Base-by-base conservation (phyloP, 768 basidiomycete species). In the Lactarius vividus region DNA sequence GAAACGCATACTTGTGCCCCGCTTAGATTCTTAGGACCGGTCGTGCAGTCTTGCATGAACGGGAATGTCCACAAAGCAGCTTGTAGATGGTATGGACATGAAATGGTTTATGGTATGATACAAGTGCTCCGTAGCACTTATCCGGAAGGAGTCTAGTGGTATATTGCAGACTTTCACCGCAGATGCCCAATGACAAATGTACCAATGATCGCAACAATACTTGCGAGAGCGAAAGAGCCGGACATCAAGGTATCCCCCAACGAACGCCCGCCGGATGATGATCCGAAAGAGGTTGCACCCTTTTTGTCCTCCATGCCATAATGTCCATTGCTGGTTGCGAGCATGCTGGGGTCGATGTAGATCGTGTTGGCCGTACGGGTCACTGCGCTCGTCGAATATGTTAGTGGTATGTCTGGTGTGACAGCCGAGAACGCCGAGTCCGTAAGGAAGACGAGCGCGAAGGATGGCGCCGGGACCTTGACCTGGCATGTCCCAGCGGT, bases 361-460 rank as follows among this genome's bases (percentile, higher is more conserved):
- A 79, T 81, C 1, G 86, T 86, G 66, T 84, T 85, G 28, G 72
- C 73, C n/a, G 74, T 75, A 70, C 83, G 83, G 8, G 88, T 88
- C n/a, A 77, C 73, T 18, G 81, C 83, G 0, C 86, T 85, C 15
- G 83, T 86, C 13, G 83, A 65, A 35, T 74, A 74, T 29, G 74
- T 75, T 69, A 82, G 82, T 5, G 88, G 88, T 18, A 76, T 69
- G 20, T 70, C 75, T 1, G 75, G 73, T 23, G 72, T 74, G 8
- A 75, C 72, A 55, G 79, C 80, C 0, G 74, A 63, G 37, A 80
- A 71, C 4, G 82, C 80, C 31, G 73, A 65, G 59, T 79, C 74
- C 5, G 77, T 82, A 35, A 93, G 77, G 79, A 91, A 91, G 65
- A 94, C 88, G 54, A 94, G 79, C 1, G 90, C 90, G 66, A 88